Percentiles rank a stretch among this genome's conserved stretches.
These are phyloP conservation scores for Candolleomyces eurysporus DNA, from an alignment of 768 basidiomycete genomes.

Conservation along the genomic window DNA sequence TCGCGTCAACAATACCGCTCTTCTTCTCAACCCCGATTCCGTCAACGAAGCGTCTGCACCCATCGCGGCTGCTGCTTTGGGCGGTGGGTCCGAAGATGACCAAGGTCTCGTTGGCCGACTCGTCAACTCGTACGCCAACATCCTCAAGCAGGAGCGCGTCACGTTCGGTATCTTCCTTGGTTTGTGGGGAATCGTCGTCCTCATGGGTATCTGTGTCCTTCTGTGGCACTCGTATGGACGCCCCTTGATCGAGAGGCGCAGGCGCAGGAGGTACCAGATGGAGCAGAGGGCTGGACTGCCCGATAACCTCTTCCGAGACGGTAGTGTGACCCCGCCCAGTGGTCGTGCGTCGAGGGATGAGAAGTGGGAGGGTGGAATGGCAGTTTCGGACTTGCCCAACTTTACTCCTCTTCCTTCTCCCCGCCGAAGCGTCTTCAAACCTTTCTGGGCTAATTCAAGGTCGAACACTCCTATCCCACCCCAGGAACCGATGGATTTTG, in stretches of 20 bases:
- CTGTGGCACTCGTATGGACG: slow-evolving; percentile 71
- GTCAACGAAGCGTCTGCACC: slow-evolving; percentile 77
- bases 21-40: slow-evolving; percentile 70
- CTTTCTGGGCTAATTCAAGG: slow-evolving; percentile 28
- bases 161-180: slow-evolving; percentile 83
- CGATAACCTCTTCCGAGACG: slow-evolving; percentile 35
- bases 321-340: neutral
- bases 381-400: slow-evolving; percentile 4
- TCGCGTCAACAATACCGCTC: slow-evolving; percentile 67
- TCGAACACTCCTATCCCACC: slow-evolving; percentile 13
- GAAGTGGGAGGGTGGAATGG: slow-evolving; percentile 10
- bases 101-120: slow-evolving; percentile 70
- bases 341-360: slow-evolving; percentile 4
- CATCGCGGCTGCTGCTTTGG: slow-evolving; percentile 81
- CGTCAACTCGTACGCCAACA: slow-evolving; percentile 67
- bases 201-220: slow-evolving; percentile 72
- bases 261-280: slow-evolving; percentile 47
- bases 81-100: slow-evolving; percentile 47
- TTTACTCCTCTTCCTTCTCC: slow-evolving; percentile 53
- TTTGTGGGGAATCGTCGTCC: slow-evolving; percentile 79
- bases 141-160: slow-evolving; percentile 76
- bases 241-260: slow-evolving; percentile 43
- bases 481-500: neutral
- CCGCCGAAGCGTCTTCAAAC: slow-evolving; percentile 30
- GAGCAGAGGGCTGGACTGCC: slow-evolving; percentile 48